phyloP scores from a whole-genome alignment of 2,329 filamentous ascomycete genomes.

The Hyphodiscus sp. region DNA sequence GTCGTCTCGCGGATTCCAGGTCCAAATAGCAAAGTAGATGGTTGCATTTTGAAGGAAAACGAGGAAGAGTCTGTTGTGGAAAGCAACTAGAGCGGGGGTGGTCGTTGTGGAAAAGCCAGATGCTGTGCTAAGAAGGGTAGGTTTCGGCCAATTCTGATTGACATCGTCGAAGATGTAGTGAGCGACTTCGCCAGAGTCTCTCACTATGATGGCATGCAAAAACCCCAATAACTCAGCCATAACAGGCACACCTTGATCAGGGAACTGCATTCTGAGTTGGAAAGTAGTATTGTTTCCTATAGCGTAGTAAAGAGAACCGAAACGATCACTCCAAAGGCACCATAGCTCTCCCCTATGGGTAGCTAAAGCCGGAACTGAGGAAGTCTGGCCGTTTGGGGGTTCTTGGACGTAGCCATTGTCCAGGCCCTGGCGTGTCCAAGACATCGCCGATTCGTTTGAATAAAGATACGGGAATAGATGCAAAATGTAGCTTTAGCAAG shows the following conservation, averaged over 20 bases:
- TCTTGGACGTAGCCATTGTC: constrained; percentile 26
- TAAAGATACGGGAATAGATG: too few relatives aligned
- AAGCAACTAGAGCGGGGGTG: constrained; percentile 29
- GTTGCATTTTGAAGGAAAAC: constrained; percentile 25
- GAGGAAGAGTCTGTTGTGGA: constrained; percentile 32
- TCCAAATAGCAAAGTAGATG: constrained; percentile 27
- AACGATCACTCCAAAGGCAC: constrained; percentile 30
- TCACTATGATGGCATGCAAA: constrained; percentile 30
- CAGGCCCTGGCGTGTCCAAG: constrained; percentile 30
- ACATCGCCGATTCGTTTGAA: constrained; percentile 4
- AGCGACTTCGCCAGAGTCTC: constrained; percentile 24
- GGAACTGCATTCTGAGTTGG: constrained; percentile 23
- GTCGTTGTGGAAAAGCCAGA: constrained; percentile 23
- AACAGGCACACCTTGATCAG: constrained; percentile 29
- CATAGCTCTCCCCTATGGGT: constrained; percentile 32
- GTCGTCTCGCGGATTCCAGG: constrained; percentile 15
- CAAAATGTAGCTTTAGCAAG: too few relatives aligned
- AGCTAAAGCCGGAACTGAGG: constrained; percentile 30
- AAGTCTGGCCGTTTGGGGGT: constrained; percentile 26
- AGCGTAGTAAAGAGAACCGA: constrained; percentile 30
- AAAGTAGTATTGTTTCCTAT: constrained; percentile 28
- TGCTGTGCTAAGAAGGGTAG: constrained; percentile 20
- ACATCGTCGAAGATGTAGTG: constrained; percentile 31
- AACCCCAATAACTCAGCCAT: constrained; percentile 31
- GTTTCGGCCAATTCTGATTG: constrained; percentile 23